These are phyloP conservation scores for Russula compacta DNA, from an alignment of 768 basidiomycete genomes.

Conservation along the genomic window DNA sequence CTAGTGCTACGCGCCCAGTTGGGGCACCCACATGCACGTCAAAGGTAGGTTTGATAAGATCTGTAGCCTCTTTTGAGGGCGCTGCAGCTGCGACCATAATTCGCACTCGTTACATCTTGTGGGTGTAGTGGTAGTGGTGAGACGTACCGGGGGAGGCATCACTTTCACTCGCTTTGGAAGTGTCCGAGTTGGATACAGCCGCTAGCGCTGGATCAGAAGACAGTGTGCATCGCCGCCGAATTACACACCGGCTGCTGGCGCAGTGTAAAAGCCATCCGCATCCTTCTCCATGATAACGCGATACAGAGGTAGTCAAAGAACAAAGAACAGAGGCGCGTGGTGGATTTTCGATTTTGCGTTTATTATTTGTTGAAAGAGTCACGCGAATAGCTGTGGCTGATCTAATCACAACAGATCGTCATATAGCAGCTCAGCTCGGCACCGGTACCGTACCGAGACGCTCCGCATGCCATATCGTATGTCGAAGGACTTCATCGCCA, in stretches of 20 bases:
- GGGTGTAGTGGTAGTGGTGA: background rate
- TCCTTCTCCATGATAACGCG: slow-evolving; percentile 52
- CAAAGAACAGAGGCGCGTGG: background rate
- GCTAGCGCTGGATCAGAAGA: background rate
- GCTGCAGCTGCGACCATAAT: background rate
- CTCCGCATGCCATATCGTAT: background rate
- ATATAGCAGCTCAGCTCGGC: no score
- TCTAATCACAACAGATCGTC: no score
- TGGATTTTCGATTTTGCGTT: background rate
- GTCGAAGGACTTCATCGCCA: slow-evolving; percentile 2
- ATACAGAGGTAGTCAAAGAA: background rate
- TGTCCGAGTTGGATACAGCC: background rate
- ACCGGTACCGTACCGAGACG: no score
- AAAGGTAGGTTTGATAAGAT: slow-evolving; percentile 72
- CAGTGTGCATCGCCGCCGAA: background rate
- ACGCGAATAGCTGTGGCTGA: background rate
- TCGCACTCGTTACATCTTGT: background rate
- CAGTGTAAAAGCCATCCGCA: slow-evolving; percentile 70
- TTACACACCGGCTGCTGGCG: slow-evolving; percentile 37
- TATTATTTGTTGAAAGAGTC: background rate
- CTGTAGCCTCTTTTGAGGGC: slow-evolving; percentile 29
- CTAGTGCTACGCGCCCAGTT: background rate
- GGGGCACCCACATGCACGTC: slow-evolving; percentile 59
- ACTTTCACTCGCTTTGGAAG: background rate
- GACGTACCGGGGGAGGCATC: slow-evolving; percentile 6